phyloP scores from a whole-genome alignment of 352 stramenopile genomes.

The Globisporangium carolinianum region DNA sequence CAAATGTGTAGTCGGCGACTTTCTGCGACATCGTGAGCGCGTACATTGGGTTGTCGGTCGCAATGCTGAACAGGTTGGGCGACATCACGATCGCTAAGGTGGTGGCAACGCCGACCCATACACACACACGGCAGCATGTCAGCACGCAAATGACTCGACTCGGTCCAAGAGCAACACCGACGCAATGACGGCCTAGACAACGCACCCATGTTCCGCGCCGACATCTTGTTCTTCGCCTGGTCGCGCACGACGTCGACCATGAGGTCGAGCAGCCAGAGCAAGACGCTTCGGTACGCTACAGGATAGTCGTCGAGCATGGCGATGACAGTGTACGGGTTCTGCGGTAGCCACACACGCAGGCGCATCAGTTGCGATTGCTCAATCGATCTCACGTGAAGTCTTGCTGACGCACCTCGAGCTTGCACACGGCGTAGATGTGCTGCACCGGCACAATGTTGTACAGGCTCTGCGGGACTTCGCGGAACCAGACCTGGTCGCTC shows the following conservation, averaged over 20 bases:
- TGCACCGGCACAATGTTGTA: constrained; percentile 65
- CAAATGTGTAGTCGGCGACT: constrained; percentile 55
- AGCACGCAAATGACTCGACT: no score
- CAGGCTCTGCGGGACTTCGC: constrained; percentile 64
- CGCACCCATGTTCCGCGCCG: constrained; percentile 65
- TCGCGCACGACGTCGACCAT: constrained; percentile 51
- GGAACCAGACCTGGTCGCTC: constrained; percentile 55
- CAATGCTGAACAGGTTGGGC: constrained; percentile 69
- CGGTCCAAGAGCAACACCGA: background rate
- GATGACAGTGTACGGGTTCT: constrained; percentile 34
- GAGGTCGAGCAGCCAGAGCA: constrained; percentile 75
- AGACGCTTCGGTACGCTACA: constrained; percentile 26
- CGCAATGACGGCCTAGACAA: background rate
- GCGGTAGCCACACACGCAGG: background rate
- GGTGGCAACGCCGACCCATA: no score
- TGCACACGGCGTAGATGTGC: constrained; percentile 42
- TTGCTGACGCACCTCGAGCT: constrained; percentile 27
- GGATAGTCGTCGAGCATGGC: constrained; percentile 29
- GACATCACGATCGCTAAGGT: constrained; percentile 68
- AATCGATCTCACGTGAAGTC: no score
- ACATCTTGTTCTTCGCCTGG: constrained; percentile 73
- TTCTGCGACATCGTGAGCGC: constrained; percentile 68
- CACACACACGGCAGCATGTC: background rate
- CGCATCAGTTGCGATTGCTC: no score
- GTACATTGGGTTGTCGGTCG: constrained; percentile 59